Percentiles rank a stretch among this genome's conserved stretches.
These are phyloP conservation scores for Bruguiera sexangula DNA, from an alignment of 345 rosid genomes.

Conservation along the genomic window DNA sequence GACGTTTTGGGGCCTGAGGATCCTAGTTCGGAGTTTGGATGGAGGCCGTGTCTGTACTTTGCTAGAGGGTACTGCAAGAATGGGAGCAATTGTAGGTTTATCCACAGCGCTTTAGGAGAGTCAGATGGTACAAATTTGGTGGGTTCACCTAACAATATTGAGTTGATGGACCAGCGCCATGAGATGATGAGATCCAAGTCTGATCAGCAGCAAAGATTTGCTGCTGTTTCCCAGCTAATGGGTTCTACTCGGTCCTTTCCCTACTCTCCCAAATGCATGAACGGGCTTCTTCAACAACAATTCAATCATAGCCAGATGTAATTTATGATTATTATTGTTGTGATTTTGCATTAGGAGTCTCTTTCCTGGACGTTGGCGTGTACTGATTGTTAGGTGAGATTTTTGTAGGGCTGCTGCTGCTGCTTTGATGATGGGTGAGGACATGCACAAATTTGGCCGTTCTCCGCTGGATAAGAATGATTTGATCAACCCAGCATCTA, in stretches of 20 bases:
- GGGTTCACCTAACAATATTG: slow-evolving; percentile 73
- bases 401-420: slow-evolving; percentile 41
- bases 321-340: not conserved
- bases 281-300: slow-evolving; percentile 59
- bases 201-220: slow-evolving; percentile 59
- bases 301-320: slow-evolving; percentile 70
- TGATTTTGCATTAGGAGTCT: not conserved
- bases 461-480: slow-evolving; percentile 74
- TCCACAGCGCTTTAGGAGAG: slow-evolving; percentile 52
- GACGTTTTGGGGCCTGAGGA: slow-evolving; percentile 73
- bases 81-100: slow-evolving; percentile 74
- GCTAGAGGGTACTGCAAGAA: slow-evolving; percentile 93
- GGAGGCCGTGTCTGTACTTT: slow-evolving; percentile 80
- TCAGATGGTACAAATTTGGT: slow-evolving; percentile 38
- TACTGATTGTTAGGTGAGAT: not conserved
- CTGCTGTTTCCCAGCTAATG: slow-evolving; percentile 51
- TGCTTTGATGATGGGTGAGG: slow-evolving; percentile 71
- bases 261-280: slow-evolving; percentile 61
- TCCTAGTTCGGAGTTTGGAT: slow-evolving; percentile 57
- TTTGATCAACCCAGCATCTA: slow-evolving; percentile 79
- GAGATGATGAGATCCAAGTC: slow-evolving; percentile 84
- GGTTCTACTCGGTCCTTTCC: slow-evolving; percentile 46
- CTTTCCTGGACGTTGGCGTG: not conserved
- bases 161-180: slow-evolving; percentile 53
- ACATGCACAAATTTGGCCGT: slow-evolving; percentile 59